phyloP scores from a whole-genome alignment of 805 yeast genomes.

The Nakazawaea anatomiae region DNA sequence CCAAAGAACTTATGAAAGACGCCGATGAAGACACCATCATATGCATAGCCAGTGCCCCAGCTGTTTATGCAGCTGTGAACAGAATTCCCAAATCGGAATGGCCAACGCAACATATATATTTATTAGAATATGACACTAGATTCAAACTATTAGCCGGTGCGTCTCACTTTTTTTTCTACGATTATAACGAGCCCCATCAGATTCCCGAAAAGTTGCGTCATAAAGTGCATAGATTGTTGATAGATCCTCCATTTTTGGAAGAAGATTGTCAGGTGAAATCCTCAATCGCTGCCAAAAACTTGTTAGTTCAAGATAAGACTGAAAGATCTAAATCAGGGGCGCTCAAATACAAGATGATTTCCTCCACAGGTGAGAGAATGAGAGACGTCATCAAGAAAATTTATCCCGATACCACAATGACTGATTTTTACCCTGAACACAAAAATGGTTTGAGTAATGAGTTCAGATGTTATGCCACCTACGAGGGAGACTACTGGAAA shows the following conservation, averaged over 20 bases:
- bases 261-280: slow-evolving; percentile 76
- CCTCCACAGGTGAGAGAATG: slow-evolving; percentile 92
- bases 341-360: slow-evolving; percentile 45
- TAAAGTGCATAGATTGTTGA: slow-evolving; percentile 63
- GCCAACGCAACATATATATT: slow-evolving; percentile 66
- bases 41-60: slow-evolving; percentile 83
- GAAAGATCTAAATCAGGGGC: slow-evolving; percentile 34
- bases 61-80: slow-evolving; percentile 80
- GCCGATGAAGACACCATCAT: slow-evolving; percentile 68
- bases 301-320: slow-evolving; percentile 38
- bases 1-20: slow-evolving; percentile 68
- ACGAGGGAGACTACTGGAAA: slow-evolving; percentile 65
- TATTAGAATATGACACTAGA: slow-evolving; percentile 75
- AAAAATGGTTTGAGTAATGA: slow-evolving; percentile 84
- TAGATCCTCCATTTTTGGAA: slow-evolving; percentile 87
- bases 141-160: slow-evolving; percentile 68
- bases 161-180: slow-evolving; percentile 65
- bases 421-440: slow-evolving; percentile 73
- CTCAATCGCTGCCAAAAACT: slow-evolving; percentile 54
- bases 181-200: slow-evolving; percentile 63
- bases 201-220: slow-evolving; percentile 52
- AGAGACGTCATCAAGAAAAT: slow-evolving; percentile 47
- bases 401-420: slow-evolving; percentile 61
- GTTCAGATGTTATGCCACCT: slow-evolving; percentile 78
- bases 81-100: slow-evolving; percentile 41